These are phyloP conservation scores for Acacia concinna DNA, from an alignment of 331 rosid species.

Conservation along the genomic window DNA sequence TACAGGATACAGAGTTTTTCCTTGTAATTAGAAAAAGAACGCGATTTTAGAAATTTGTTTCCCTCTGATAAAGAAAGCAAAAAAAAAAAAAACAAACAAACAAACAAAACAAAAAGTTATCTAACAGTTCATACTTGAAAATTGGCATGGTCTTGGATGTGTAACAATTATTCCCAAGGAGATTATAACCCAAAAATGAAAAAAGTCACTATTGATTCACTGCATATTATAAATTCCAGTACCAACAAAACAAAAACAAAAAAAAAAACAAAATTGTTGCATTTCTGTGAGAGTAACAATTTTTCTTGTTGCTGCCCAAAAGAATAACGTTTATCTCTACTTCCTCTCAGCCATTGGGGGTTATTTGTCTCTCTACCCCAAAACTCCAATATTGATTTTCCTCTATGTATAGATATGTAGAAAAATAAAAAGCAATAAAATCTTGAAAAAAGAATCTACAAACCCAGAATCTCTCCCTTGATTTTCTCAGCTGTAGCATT, in stretches of 20 bases:
- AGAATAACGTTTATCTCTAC: not conserved
- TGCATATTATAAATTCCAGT: not conserved
- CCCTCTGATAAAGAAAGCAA: not conserved
- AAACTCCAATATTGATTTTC: not conserved
- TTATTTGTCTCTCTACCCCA: not conserved
- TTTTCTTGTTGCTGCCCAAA: not conserved
- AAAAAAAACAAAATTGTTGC: not conserved
- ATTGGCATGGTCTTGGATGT: not conserved
- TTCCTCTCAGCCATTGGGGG: not conserved
- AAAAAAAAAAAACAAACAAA: too few relatives aligned
- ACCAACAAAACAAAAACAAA: too few relatives aligned
- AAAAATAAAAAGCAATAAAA: not conserved
- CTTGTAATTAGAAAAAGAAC: not conserved
- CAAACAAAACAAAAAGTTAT: too few relatives aligned
- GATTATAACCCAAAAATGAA: not conserved
- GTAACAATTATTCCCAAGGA: not conserved
- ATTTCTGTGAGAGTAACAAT: not conserved
- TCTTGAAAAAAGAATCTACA: constrained; percentile 27
- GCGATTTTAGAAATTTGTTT: not conserved
- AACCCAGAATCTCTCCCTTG: constrained; percentile 37
- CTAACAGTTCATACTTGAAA: not conserved
- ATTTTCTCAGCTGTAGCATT: constrained; percentile 31
- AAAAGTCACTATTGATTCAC: not conserved
- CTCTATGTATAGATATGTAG: not conserved
- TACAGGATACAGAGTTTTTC: not conserved